Evolutionary conservation across 176 grass and related monocot species (phyloP), one percentile per base, ranked within the genome.

Genomic region (Zoysia japonica): DNA sequence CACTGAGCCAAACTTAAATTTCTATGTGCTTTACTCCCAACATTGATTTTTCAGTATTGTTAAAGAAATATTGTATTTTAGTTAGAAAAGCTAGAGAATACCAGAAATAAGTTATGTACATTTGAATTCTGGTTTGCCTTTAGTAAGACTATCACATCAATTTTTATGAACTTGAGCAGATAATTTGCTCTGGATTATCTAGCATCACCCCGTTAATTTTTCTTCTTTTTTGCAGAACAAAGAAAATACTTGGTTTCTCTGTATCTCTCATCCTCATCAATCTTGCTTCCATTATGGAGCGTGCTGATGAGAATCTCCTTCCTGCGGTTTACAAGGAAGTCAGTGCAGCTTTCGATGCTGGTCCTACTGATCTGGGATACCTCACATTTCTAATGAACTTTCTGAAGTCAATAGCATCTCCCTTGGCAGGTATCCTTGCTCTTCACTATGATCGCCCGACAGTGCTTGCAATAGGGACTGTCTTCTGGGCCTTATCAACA

Each of bases 261-360:
- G 60, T 97, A 68, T 94, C 94, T 88, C 91, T 97, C 70, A 81
- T 97, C 74, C 89, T 97, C 78, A 94, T 97, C 80, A 97, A 97
- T 74, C 19, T 97, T 59, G 94, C 87, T 79, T 94, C 94, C 7
- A 90, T 97, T 19, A 86, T 97, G 84, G 91, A 97, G 84, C 94
- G 91, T 61, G 94, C 94, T 12, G 94, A 97, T 76, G 94, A 97
- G 91, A 91, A 85, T 85, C 91, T 97, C 63, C 85, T 97, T 71
- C 94, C 94, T 51, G 84, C 94, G 51, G 94, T 97, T 86, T 97
- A 97, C 82, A 97, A 93, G 79, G 94, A 93, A 93, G 91, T 97
- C 76, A 97, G 91, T 76, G 87, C 85, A 82, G 80, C 91, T 55
- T 97, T 97, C 81, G 87, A 93, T 76, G 94, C 80, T 65, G 94